Evolutionary conservation across 768 basidiomycete genomes (phyloP), one percentile per base, ranked within the genome.

Genomic region (Leccinum barrowsii): DNA sequence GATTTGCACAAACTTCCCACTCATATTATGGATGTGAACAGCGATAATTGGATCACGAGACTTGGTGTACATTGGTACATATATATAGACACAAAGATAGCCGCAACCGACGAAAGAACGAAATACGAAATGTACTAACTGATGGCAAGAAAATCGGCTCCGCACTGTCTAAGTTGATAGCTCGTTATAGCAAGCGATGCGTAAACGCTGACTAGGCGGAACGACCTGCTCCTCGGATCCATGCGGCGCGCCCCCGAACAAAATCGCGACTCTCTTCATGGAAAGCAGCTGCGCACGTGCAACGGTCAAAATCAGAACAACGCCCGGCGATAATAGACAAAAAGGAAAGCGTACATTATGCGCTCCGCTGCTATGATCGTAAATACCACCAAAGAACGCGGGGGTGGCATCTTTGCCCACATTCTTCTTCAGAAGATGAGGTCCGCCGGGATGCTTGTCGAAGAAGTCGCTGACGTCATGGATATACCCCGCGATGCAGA

Each of bases 361-460:
- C 5, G 90, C 88, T 40, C 88, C 86, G 66, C 90, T 91, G 12
- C 87, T 86, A 69, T 91, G 90, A 62, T 89, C 89, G 67, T 90
- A 90, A 4, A 92, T 84, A 63, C 89, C 89, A 59, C 93, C 93
- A 68, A 94, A 93, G 83, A 94, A 96, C 3, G 92, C 91, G 0
- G 90, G 87, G 7, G 92, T 92, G 7, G 89, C 92, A 65, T 96
- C 93, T 72, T 87, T 90, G 54, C 92, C 93, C 63, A 94, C 88
- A 72, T 86, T 84, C 75, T 89, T 88, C 68, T 85, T 80, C 57
- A 96, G 75, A 15, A 92, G 75, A 69, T 90, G 85, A 6, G 85
- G 82, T 8, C 93, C 93, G 64, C 93, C 93, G 7, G 93, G 93
- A 71, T 96, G 93, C 66, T 94, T 89, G 53, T 92, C 88, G 59